These are phyloP conservation scores for Saposhnikovia divaricata DNA, from an alignment of 129 eudicot genomes.

Conservation along the genomic window DNA sequence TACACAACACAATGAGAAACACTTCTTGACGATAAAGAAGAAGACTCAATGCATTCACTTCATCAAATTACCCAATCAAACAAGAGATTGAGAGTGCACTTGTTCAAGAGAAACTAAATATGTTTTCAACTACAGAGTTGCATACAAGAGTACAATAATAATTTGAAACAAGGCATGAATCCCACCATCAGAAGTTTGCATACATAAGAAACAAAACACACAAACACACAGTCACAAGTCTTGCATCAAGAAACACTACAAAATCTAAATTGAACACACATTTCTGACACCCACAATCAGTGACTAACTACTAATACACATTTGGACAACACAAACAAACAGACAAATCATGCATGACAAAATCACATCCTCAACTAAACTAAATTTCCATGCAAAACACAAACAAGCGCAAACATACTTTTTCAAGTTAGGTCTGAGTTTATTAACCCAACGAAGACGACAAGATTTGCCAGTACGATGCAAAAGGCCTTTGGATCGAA, in stretches of 20 bases:
- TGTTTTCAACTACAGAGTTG: too few relatives aligned
- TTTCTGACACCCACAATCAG: not conserved
- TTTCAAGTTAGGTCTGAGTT: constrained; percentile 80
- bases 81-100: not conserved
- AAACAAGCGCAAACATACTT: constrained; percentile 26
- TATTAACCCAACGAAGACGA: constrained; percentile 95
- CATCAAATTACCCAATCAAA: not conserved
- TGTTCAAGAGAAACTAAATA: too few relatives aligned
- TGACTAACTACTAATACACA: not conserved
- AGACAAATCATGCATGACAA: not conserved
- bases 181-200: too few relatives aligned
- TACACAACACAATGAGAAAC: not conserved
- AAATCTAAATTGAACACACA: not conserved
- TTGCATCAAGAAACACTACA: not conserved
- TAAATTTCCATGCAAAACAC: not conserved
- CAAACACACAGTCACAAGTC: too few relatives aligned
- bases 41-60: not conserved
- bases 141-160: too few relatives aligned
- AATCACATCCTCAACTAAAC: not conserved
- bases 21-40: not conserved
- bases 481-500: constrained; percentile 93
- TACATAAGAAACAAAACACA: too few relatives aligned
- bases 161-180: too few relatives aligned
- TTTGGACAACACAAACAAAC: not conserved
- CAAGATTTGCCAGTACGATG: constrained; percentile 80